Evolutionary conservation across 1,284 basidiomycete genomes (phyloP).

Genomic region (Heterobasidion irregulare): DNA sequence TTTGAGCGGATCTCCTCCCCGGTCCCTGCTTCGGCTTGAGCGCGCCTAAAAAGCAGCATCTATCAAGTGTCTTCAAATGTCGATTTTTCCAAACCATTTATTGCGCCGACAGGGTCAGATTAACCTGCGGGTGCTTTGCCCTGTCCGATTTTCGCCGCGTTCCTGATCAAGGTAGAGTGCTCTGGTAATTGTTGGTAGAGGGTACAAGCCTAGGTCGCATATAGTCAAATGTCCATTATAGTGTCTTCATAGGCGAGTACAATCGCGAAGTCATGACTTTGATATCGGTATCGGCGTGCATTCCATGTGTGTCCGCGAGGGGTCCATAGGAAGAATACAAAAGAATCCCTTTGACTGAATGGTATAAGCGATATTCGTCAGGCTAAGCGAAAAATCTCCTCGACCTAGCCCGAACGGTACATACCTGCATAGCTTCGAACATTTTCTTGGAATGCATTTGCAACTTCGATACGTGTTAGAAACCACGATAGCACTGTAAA

Average conservation of each 20-base stretch:
- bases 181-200: too few species aligned
- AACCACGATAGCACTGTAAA: background rate
- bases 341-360: constrained; percentile 58
- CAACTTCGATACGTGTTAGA: constrained; percentile 31
- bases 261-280: constrained; percentile 22
- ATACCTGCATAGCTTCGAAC: constrained; percentile 74
- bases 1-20: constrained; percentile 8
- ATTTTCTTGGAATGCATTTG: constrained; percentile 60
- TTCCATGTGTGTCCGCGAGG: constrained; percentile 64
- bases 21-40: too few species aligned
- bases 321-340: constrained; percentile 69
- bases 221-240: background rate
- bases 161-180: too few species aligned
- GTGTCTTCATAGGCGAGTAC: background rate
- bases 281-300: constrained; percentile 62
- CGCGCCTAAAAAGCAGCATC: too few species aligned
- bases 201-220: too few species aligned
- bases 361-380: background rate
- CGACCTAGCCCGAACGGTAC: constrained; percentile 15
- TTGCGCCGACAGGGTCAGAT: too few species aligned
- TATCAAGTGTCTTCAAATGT: too few species aligned
- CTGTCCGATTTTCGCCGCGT: too few species aligned
- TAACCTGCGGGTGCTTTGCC: background rate
- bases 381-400: constrained; percentile 8
- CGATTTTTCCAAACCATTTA: too few species aligned